A percentile compares a stretch with the other conserved stretches of the same genome.
Evolutionary conservation across 345 rosid genomes (phyloP).

Genomic region (Hevea brasiliensis): DNA sequence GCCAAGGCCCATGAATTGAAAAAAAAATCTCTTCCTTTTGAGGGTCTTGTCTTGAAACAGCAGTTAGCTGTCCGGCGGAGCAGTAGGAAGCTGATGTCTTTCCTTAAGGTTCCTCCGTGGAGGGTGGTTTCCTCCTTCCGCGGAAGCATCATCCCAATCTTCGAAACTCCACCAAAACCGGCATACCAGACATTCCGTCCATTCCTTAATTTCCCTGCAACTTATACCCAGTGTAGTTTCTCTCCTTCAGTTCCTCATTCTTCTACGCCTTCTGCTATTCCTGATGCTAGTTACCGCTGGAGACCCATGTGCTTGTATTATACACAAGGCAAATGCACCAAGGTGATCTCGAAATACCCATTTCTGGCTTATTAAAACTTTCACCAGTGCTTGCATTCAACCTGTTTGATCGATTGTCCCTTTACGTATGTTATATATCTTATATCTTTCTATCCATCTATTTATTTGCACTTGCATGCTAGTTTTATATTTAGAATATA

Average conservation of each 20-base stretch:
- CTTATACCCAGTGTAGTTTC: neutral
- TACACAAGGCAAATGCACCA: conserved; percentile 80
- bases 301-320: conserved; percentile 80
- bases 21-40: no score
- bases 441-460: neutral
- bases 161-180: conserved; percentile 15
- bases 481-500: neutral
- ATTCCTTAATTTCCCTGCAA: conserved; percentile 11
- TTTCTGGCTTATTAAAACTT: neutral
- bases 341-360: conserved; percentile 34
- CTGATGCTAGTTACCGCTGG: conserved; percentile 40
- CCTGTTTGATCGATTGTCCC: conserved; percentile 43
- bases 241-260: conserved; percentile 30
- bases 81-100: conserved; percentile 23
- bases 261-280: conserved; percentile 17
- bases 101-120: conserved; percentile 26
- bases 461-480: neutral
- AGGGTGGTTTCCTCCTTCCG: conserved; percentile 24
- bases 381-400: conserved; percentile 12
- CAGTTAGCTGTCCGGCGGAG: no score
- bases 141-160: conserved; percentile 13
- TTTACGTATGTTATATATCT: neutral
- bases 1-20: no score
- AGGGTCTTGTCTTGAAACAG: no score
- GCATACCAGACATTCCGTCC: conserved; percentile 14